Base-by-base conservation (phyloP, 1,139 yeast species). In the Candida tetrigidarum region DNA sequence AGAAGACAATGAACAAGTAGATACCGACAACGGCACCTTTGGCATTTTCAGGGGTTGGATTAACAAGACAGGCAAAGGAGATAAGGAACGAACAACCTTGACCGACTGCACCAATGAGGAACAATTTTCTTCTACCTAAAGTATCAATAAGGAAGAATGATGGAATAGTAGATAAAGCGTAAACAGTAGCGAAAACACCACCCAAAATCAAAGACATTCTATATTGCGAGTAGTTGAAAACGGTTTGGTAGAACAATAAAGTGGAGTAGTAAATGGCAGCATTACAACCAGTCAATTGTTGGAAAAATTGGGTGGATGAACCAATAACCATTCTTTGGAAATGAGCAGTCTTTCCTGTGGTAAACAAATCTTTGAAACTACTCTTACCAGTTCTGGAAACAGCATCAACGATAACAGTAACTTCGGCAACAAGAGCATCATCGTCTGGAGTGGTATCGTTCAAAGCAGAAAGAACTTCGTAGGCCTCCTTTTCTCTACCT, bases 241-340 rank as follows among this genome's bases (percentile, higher is more conserved):
- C 74, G 40, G 76, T 68, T 59, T 80, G 82, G 61, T 81, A 77
- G 57, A 82, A 82, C 56, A 83, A 70, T 41, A 82, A 83, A 25
- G 88, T 81, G 15, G 86, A 80, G 57, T 83, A 83, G 66, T 83
- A 83, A 57, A 81, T 83, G 49, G 84, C 83, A 51, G 86, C 85
- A 57, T 83, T 83, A 70, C 86, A 81, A 57, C 88, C 83, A 39
- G 81, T 77, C 56, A 78, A 73, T 59, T 79, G 83, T 62, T 80
- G 84, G 74, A 79, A 81, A 41, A 66, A 63, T 54, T 65, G 69
- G 33, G 87, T 74, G 5, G 88, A 81, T 8, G 88, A 71, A 57
- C 92, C 92, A 50, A 83, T 62, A 39, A 76, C 36, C 72, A 77
- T 74, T 74, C 84, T 76, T 59, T 70, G 76, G 59, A 77, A 69